A percentile compares a stretch with the other conserved stretches of the same genome.
Conservation (phyloP, 2,329 filamentous ascomycete species). For the Neurospora crassa region DNA sequence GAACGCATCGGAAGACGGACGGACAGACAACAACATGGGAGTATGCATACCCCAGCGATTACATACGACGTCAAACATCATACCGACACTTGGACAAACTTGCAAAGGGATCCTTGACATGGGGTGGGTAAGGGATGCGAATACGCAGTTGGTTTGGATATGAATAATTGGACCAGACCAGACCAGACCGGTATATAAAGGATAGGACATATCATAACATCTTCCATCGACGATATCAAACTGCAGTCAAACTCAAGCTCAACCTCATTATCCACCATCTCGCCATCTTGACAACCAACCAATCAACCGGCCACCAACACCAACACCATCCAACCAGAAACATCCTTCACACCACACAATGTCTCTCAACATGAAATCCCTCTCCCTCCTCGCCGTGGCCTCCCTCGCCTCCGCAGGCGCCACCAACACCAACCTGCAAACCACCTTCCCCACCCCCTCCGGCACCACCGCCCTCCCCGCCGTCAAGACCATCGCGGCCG, state of each 20-base stretch:
- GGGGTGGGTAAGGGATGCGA: background rate
- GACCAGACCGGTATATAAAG: background rate
- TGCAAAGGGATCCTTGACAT: too few relatives aligned
- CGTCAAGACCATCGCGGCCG: conserved; percentile 32
- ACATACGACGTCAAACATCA: too few relatives aligned
- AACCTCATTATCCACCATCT: background rate
- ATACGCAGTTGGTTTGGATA: background rate
- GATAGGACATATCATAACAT: background rate
- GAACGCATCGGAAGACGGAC: too few relatives aligned
- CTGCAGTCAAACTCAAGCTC: background rate
- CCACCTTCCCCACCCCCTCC: conserved; percentile 27
- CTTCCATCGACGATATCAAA: background rate
- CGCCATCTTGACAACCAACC: background rate
- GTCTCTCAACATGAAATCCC: conserved; percentile 1
- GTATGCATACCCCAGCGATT: too few relatives aligned
- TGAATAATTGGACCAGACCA: background rate
- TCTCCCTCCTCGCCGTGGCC: conserved; percentile 9
- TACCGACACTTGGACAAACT: too few relatives aligned
- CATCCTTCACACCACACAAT: background rate
- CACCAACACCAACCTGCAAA: conserved; percentile 20
- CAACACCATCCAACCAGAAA: background rate
- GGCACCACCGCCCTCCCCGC: conserved; percentile 31
- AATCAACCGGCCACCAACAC: background rate
- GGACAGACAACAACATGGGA: too few relatives aligned
- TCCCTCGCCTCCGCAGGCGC: conserved; percentile 11